phyloP scores from a whole-genome alignment of 352 stramenopile species.

The Phytophthora megakarya region DNA sequence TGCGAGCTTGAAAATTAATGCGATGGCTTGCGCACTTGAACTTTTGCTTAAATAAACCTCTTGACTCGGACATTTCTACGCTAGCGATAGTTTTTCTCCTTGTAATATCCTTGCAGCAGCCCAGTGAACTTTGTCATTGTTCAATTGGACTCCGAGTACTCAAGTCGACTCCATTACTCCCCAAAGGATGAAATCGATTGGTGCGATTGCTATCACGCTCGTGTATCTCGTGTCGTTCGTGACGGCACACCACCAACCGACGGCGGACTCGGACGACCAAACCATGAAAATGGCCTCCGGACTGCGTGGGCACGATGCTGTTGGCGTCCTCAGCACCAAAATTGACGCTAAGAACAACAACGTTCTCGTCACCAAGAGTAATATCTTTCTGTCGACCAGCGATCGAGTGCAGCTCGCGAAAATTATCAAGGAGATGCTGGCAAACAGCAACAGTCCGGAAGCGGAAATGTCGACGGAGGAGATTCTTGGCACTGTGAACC shows the following conservation, averaged over 20 bases:
- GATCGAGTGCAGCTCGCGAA: slow-evolving; percentile 24
- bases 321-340: slow-evolving; percentile 10
- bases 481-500: slow-evolving; percentile 7
- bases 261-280: background rate
- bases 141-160: slow-evolving; percentile 19
- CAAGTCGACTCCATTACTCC: slow-evolving; percentile 8
- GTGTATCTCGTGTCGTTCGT: slow-evolving; percentile 17
- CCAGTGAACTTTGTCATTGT: slow-evolving; percentile 34
- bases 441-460: slow-evolving; percentile 6
- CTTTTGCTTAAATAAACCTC: background rate
- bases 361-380: slow-evolving; percentile 20
- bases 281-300: background rate
- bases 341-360: slow-evolving; percentile 23
- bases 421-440: slow-evolving; percentile 21
- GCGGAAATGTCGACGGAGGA: slow-evolving; percentile 6
- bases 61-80: background rate
- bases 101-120: background rate
- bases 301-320: background rate
- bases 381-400: slow-evolving; percentile 14
- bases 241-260: slow-evolving; percentile 13
- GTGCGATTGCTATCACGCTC: background rate
- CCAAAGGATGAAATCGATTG: slow-evolving; percentile 7
- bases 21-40: background rate
- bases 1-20: background rate
- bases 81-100: background rate